phyloP scores from a whole-genome alignment of 768 basidiomycete species.

The Termitomyces sp. region DNA sequence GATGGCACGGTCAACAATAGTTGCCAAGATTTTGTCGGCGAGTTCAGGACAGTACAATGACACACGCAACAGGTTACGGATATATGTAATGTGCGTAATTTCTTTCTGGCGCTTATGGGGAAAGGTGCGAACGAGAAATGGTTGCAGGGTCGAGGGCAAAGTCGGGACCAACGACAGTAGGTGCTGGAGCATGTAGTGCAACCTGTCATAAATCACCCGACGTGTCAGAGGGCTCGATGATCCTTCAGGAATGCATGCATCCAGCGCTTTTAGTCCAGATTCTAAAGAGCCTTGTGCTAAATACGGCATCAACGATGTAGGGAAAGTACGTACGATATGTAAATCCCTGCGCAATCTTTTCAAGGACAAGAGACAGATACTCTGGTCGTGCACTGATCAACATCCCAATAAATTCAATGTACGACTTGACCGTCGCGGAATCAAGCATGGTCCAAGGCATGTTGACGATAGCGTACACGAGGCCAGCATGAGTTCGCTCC shows the following conservation, averaged over 20 bases:
- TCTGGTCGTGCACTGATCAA: conserved; percentile 89
- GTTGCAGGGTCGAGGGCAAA: conserved; percentile 78
- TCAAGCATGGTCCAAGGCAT: conserved; percentile 95
- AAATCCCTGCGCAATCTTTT: conserved; percentile 78
- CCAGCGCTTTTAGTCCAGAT: conserved; percentile 61
- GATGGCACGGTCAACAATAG: conserved; percentile 89
- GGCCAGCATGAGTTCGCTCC: conserved; percentile 68
- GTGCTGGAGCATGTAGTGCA: conserved; percentile 82
- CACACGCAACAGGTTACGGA: conserved; percentile 80
- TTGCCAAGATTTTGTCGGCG: conserved; percentile 74
- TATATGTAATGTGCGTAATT: conserved; percentile 78
- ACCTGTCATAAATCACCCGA: conserved; percentile 76
- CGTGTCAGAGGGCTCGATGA: conserved; percentile 73
- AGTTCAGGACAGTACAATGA: conserved; percentile 87
- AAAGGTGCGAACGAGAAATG: conserved; percentile 78
- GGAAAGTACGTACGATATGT: conserved; percentile 69
- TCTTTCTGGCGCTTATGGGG: conserved; percentile 91
- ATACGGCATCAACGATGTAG: neutral
- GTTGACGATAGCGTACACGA: conserved; percentile 82
- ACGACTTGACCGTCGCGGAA: conserved; percentile 76
- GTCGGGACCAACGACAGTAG: conserved; percentile 91
- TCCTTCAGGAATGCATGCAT: conserved; percentile 51
- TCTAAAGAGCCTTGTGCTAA: conserved; percentile 36
- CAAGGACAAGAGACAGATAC: conserved; percentile 80
- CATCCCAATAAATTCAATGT: conserved; percentile 86